Evolutionary conservation across 768 basidiomycete genomes (phyloP).

Genomic region (Tylopilus vinaceipallidus): DNA sequence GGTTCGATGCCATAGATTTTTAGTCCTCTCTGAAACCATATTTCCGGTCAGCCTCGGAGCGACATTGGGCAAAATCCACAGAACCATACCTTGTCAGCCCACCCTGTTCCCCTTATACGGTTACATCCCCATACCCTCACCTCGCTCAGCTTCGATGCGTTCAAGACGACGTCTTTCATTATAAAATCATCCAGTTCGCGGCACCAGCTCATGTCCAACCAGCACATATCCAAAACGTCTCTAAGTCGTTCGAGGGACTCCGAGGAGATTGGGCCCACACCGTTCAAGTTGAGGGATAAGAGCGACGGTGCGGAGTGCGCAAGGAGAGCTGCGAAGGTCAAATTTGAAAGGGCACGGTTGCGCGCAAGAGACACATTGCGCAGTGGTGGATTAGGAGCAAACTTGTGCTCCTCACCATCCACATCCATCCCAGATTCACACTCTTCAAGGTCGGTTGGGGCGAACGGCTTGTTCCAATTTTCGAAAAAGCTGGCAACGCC

Average conservation of each 20-base stretch:
- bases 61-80: not conserved
- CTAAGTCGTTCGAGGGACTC: constrained; percentile 42
- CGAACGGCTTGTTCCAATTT: constrained; percentile 40
- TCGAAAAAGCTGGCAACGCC: constrained; percentile 71
- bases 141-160: constrained; percentile 37
- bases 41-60: not conserved
- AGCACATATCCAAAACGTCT: constrained; percentile 43
- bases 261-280: constrained; percentile 62
- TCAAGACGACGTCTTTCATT: constrained; percentile 63
- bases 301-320: constrained; percentile 63
- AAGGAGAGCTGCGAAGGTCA: constrained; percentile 62
- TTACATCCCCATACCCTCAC: no score
- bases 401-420: constrained; percentile 6
- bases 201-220: constrained; percentile 84
- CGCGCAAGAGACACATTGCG: constrained; percentile 58
- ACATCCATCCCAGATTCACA: constrained; percentile 19
- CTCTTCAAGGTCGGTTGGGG: constrained; percentile 8
- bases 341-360: constrained; percentile 50
- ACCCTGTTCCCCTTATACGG: no score
- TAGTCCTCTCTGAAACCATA: constrained; percentile 20
- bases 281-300: constrained; percentile 67
- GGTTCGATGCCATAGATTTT: constrained; percentile 41
- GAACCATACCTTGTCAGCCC: constrained; percentile 41
- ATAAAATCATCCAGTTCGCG: constrained; percentile 80
- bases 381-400: constrained; percentile 45